These are phyloP conservation scores for Kewa caespitosa DNA, from an alignment of 179 eudicot genomes.

Conservation along the genomic window DNA sequence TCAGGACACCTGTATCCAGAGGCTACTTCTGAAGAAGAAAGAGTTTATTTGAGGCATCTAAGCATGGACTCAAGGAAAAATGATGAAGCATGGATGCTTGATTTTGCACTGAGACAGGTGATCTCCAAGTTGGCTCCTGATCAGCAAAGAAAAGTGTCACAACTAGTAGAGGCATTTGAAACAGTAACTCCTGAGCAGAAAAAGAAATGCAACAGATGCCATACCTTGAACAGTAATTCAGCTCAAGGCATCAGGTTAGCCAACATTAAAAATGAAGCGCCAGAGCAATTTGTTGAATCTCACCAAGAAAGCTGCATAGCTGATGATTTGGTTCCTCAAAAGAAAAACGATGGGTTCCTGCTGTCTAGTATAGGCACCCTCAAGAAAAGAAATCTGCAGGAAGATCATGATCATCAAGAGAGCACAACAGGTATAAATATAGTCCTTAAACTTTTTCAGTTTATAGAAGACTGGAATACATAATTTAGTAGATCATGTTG, in stretches of 20 bases:
- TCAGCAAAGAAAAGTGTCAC: slow-evolving; percentile 55
- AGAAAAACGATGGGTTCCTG: slow-evolving; percentile 19
- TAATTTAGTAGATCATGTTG: no score
- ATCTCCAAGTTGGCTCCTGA: slow-evolving; percentile 68
- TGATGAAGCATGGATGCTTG: slow-evolving; percentile 93
- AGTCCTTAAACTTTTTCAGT: slow-evolving; percentile 5
- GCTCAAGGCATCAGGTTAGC: slow-evolving; percentile 5
- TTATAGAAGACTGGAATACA: slow-evolving; percentile 4
- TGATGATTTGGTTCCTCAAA: slow-evolving; percentile 16
- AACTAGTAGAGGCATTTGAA: slow-evolving; percentile 90
- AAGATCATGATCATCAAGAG: slow-evolving; percentile 17
- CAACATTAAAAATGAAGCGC: neutral
- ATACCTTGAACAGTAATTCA: slow-evolving; percentile 22
- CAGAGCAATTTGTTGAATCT: neutral
- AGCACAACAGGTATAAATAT: slow-evolving; percentile 42
- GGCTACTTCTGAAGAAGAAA: slow-evolving; percentile 41
- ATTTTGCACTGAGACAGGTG: slow-evolving; percentile 77
- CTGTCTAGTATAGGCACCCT: slow-evolving; percentile 3
- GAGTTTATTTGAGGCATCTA: slow-evolving; percentile 48
- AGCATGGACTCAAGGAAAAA: slow-evolving; percentile 60
- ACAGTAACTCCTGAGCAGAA: slow-evolving; percentile 62
- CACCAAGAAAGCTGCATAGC: slow-evolving; percentile 15
- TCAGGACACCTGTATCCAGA: slow-evolving; percentile 28
- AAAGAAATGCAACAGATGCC: slow-evolving; percentile 7
- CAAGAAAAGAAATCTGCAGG: slow-evolving; percentile 5